phyloP scores from a whole-genome alignment of 805 yeast genomes.

The Saturnispora gosingensis region DNA sequence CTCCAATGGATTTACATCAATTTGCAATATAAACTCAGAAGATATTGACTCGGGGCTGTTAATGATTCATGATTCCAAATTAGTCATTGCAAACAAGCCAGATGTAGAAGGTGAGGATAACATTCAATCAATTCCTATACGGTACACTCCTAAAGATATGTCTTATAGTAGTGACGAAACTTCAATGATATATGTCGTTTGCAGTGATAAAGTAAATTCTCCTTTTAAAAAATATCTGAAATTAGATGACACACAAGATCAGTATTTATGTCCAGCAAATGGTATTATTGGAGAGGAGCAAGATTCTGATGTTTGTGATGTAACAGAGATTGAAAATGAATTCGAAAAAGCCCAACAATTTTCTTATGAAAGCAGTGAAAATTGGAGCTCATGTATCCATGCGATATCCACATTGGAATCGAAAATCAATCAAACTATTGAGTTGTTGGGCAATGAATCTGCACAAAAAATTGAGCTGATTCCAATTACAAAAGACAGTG shows the following conservation, averaged over 20 bases:
- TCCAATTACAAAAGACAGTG: constrained; percentile 26
- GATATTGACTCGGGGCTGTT: constrained; percentile 57
- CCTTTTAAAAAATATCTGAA: constrained; percentile 17
- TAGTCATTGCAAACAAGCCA: constrained; percentile 41
- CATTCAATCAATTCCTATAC: constrained; percentile 33
- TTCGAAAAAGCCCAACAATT: constrained; percentile 36
- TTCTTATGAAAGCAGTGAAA: constrained; percentile 28
- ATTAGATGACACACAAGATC: constrained; percentile 7
- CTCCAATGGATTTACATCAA: constrained; percentile 28
- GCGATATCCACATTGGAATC: constrained; percentile 30
- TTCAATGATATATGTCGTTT: constrained; percentile 31
- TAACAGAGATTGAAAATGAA: constrained; percentile 6
- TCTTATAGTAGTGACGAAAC: constrained; percentile 15
- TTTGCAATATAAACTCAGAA: constrained; percentile 46
- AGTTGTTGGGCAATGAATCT: constrained; percentile 33
- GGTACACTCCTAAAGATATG: constrained; percentile 44
- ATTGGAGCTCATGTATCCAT: constrained; percentile 50
- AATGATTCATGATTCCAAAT: constrained; percentile 43
- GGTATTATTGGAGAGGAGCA: constrained; percentile 18
- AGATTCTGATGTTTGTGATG: constrained; percentile 18
- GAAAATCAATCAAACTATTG: constrained; percentile 34
- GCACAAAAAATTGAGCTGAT: constrained; percentile 32
- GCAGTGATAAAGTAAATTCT: constrained; percentile 32
- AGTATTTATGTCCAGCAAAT: constrained; percentile 13
- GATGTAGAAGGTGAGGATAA: constrained; percentile 19